Conservation (phyloP, 352 stramenopile species). For the Globisporangium rhizosaccharum region DNA sequence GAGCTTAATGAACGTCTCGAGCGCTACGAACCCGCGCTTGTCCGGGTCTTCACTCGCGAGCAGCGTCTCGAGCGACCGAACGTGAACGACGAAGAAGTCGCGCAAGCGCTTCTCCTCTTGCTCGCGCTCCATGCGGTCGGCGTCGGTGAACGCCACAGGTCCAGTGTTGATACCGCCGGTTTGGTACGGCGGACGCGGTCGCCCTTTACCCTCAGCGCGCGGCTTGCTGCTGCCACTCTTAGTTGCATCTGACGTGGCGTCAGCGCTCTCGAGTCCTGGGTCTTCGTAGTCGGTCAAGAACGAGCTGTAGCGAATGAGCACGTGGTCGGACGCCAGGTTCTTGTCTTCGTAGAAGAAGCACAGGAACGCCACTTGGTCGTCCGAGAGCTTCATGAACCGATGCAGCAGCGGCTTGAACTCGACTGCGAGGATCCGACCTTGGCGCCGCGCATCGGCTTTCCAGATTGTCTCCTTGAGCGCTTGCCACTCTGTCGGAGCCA, state of each 20-base stretch:
- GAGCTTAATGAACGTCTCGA: conserved; percentile 34
- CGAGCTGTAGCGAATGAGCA: conserved; percentile 63
- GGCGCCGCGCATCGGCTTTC: conserved; percentile 34
- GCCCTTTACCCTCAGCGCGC: conserved; percentile 20
- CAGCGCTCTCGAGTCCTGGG: conserved; percentile 35
- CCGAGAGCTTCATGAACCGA: conserved; percentile 35
- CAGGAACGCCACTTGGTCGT: conserved; percentile 64
- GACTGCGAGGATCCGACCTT: conserved; percentile 40
- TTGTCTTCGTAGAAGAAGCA: conserved; percentile 79
- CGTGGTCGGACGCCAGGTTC: conserved; percentile 43
- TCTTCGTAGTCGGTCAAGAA: conserved; percentile 76
- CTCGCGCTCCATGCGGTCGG: conserved; percentile 14
- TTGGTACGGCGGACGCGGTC: conserved; percentile 12
- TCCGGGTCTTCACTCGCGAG: conserved; percentile 38
- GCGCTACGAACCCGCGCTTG: conserved; percentile 40
- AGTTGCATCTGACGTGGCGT: conserved; percentile 3
- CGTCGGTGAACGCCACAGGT: conserved; percentile 1
- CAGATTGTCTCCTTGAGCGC: conserved; percentile 53
- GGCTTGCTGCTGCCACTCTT: conserved; percentile 5
- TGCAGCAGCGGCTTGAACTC: conserved; percentile 47
- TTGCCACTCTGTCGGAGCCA: conserved; percentile 32
- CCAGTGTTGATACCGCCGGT: neutral
- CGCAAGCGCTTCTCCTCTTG: conserved; percentile 36
- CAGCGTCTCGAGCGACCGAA: conserved; percentile 33
- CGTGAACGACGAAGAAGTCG: conserved; percentile 36